Evolutionary conservation across 2,329 filamentous ascomycete species (phyloP), one percentile per base, ranked within the genome.

Genomic region (Coniochaeta sp.): DNA sequence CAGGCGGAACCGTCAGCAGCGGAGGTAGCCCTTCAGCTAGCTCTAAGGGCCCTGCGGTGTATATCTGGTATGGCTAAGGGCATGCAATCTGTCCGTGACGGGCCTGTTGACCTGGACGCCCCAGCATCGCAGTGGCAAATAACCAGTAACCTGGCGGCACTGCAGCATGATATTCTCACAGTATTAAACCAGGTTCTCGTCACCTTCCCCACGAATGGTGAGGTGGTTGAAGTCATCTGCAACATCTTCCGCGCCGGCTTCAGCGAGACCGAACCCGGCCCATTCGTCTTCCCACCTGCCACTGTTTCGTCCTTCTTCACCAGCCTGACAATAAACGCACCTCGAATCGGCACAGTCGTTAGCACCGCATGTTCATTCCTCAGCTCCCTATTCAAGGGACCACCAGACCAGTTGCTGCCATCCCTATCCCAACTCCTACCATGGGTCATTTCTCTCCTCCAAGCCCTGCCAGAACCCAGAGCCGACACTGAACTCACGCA

Each of bases 211-310:
- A 74, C 73, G 1, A 85, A 83, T 61, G 81, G 84, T 24, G 90
- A 93, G 65, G 81, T 91, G 12, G 81, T 89, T 24, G 89, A 93
- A 67, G 80, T 84, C 4, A 85, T 88, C 36, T 95, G 90, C 73
- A 81, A 80, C 61, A 83, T 93, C 56, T 79, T 93, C 57, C 84
- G 87, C 44, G 83, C 86, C 22, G 91, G 91, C 0, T 93, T 93
- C 67, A 87, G 87, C 1, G 91, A 96, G 71, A 82, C 80, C 0
- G 82, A 86, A 28, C 84, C 88, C 3, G 90, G 90, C 0, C 89
- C 90, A 0, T 93, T 95, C 66, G 89, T 93, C 9, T 85, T 96
- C 62, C 81, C 87, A 2, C 79, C 88, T 0, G 75, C 80, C 0
- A 79, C 85, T 64, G 84, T 90, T n/a, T 83, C 86, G 12, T 79